These are phyloP conservation scores for Peronospora belbahrii DNA, from an alignment of 352 stramenopile species.

Conservation along the genomic window DNA sequence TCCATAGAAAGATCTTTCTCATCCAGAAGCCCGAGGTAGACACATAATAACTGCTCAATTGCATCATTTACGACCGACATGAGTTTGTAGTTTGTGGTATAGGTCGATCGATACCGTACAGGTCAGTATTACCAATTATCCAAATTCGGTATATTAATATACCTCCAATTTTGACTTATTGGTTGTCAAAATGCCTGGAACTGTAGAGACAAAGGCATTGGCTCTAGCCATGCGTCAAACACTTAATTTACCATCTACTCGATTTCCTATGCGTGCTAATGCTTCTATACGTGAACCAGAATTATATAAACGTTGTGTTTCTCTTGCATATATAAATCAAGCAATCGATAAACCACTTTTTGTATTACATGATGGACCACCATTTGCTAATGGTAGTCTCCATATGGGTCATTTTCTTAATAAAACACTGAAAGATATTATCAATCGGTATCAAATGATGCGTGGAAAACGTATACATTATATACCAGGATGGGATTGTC, in stretches of 20 bases:
- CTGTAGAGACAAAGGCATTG: conserved; percentile 50
- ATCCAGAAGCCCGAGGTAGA: conserved; percentile 69
- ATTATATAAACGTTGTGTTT: conserved; percentile 59
- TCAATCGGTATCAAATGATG: conserved; percentile 94
- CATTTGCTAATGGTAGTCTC: conserved; percentile 97
- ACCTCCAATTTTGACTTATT: neutral
- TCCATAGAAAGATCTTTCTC: conserved; percentile 2
- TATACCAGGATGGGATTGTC: conserved; percentile 98
- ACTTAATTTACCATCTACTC: conserved; percentile 92
- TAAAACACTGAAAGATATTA: conserved; percentile 96
- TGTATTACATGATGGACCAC: conserved; percentile 96
- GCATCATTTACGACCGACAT: conserved; percentile 33
- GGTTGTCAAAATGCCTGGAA: conserved; percentile 7
- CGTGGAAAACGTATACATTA: conserved; percentile 92
- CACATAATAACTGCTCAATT: conserved; percentile 73
- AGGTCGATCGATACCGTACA: no score
- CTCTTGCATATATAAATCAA: conserved; percentile 50
- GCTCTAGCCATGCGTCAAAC: conserved; percentile 81
- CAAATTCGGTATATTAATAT: neutral
- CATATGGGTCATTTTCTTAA: conserved; percentile 96
- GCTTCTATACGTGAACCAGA: conserved; percentile 69
- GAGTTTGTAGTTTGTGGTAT: no score
- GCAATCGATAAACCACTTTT: conserved; percentile 47
- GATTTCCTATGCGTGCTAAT: conserved; percentile 96
- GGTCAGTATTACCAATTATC: conserved; percentile 3